A percentile compares a stretch with the other conserved stretches of the same genome.
Conservation (phyloP, 805 yeast species). For the Komagataella ulmi region DNA sequence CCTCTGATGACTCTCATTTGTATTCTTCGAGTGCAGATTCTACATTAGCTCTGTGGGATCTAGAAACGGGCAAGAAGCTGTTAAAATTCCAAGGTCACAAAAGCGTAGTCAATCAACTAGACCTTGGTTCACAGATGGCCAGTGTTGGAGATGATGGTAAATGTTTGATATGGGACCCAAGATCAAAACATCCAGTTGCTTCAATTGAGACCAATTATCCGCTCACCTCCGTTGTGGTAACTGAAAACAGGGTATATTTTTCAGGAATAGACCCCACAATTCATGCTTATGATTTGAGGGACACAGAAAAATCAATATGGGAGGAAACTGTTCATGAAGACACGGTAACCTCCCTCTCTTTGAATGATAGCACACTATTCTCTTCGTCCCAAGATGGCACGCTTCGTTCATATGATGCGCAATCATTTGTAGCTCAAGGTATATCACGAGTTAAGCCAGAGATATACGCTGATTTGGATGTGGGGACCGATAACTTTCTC, state of each 20-base stretch:
- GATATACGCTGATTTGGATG: conserved; percentile 43
- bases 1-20: conserved; percentile 24
- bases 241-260: conserved; percentile 32
- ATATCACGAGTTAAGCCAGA: conserved; percentile 28
- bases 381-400: conserved; percentile 46
- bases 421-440: conserved; percentile 24
- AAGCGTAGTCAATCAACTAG: conserved; percentile 43
- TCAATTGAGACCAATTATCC: conserved; percentile 41
- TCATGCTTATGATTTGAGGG: conserved; percentile 43
- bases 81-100: conserved; percentile 41
- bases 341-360: conserved; percentile 42
- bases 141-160: conserved; percentile 60
- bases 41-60: conserved; percentile 51
- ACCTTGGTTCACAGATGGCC: conserved; percentile 14
- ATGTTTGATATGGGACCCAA: conserved; percentile 49
- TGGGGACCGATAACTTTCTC: conserved; percentile 36
- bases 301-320: conserved; percentile 28
- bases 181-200: conserved; percentile 31
- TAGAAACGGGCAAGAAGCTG: conserved; percentile 36
- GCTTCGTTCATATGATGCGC: conserved; percentile 43
- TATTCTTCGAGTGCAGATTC: conserved; percentile 49
- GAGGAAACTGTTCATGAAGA: conserved; percentile 30
- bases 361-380: conserved; percentile 29
- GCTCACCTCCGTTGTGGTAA: conserved; percentile 29
- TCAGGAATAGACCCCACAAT: conserved; percentile 62